These are phyloP conservation scores for Aureobasidium sp. DNA, from an alignment of 2,329 filamentous ascomycete genomes.

Conservation along the genomic window DNA sequence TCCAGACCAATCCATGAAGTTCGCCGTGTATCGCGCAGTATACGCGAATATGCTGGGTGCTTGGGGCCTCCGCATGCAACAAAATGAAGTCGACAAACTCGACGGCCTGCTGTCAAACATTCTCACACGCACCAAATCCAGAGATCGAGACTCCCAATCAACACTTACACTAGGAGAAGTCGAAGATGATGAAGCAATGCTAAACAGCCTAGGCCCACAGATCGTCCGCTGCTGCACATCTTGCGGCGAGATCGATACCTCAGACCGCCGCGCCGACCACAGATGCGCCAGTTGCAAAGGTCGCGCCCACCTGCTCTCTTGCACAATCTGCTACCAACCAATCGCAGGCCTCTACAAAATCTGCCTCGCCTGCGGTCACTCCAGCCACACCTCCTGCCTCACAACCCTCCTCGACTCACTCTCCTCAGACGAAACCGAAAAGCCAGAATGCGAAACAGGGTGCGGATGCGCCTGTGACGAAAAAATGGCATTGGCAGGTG, in stretches of 20 bases:
- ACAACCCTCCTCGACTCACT: constrained; percentile 12
- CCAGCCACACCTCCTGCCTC: constrained; percentile 18
- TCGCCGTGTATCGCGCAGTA: constrained; percentile 46
- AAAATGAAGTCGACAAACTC: constrained; percentile 53
- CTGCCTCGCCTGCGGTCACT: constrained; percentile 19
- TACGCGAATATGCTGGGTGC: constrained; percentile 55
- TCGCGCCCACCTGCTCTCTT: constrained; percentile 12
- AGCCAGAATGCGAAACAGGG: constrained; percentile 18
- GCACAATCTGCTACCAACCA: constrained; percentile 18
- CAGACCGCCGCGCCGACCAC: background rate
- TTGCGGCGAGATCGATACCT: constrained; percentile 8
- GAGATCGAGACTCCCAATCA: constrained; percentile 13
- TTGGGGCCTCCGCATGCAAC: constrained; percentile 50
- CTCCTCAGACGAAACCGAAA: background rate
- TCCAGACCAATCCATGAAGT: constrained; percentile 40
- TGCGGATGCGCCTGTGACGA: constrained; percentile 18
- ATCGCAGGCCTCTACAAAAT: constrained; percentile 19
- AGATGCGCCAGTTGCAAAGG: constrained; percentile 14
- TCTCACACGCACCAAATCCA: constrained; percentile 23
- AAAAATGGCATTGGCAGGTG: background rate
- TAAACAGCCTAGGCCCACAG: background rate
- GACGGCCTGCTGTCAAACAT: constrained; percentile 34
- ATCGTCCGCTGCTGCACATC: constrained; percentile 17
- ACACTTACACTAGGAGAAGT: constrained; percentile 15
- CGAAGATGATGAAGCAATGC: background rate